Base-by-base conservation (phyloP, 2,329 filamentous ascomycete species). In the Calonectria pauciramosa region DNA sequence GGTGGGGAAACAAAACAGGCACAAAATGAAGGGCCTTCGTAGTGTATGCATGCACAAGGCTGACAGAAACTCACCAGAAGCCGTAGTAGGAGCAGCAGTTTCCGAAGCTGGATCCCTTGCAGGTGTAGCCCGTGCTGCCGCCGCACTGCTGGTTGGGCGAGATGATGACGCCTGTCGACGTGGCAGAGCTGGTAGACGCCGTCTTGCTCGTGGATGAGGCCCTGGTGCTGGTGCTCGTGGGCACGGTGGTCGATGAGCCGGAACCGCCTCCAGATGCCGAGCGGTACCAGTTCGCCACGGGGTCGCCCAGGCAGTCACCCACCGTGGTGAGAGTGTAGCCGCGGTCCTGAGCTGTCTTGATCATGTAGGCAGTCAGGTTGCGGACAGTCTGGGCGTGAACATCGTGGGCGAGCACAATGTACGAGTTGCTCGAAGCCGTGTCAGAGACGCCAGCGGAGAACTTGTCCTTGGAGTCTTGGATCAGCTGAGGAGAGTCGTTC, bases 221-320 rank as follows among this genome's bases (percentile, higher is more conserved):
- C 41, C 74, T 78, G 23, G 73, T 73, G 38, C 78, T 70, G 18
- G 75, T 72, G 44, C 77, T 70, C 16, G 72, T 44, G 23, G 77
- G 65, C 16, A 59, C 64, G 8, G 64, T 30, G 2, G 72, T 74
- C 0, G 72, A 56, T 1, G 73, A 71, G 30, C 70, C 68, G 26
- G 76, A 77, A 32, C 72, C 75, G 26, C 75, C 68, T 18, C 74
- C 71, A 9, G 77, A 72, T 6, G 79, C 80, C 4, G 72, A 34
- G 59, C 89, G 87, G 78, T 92, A 92, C 90, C 90, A 92, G 75
- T 88, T 86, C 20, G 82, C 84, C n/a, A 73, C 73, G 10, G 89
- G 82, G 71, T 92, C 90, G 0, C 87, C 88, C 20, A 92, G 84
- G 72, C 91, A 93, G 73, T 91, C 89, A 0, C 90, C 91, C 6